Evolutionary conservation across 306 rosid genomes (phyloP), one percentile per base, ranked within the genome.

Genomic region (Cyamopsis tetragonoloba): DNA sequence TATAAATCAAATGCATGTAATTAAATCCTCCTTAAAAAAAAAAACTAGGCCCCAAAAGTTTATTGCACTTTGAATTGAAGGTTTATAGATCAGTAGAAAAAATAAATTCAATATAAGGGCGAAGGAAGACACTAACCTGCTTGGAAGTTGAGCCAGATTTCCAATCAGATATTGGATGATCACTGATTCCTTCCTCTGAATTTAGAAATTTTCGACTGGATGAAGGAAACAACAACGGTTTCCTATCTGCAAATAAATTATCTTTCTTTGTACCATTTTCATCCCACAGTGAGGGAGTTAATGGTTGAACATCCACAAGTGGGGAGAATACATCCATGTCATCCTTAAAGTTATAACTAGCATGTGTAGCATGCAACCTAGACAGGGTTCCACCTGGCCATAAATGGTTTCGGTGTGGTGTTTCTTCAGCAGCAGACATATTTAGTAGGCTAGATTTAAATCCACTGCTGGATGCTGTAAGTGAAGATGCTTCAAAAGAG

Each of bases 291-390:
- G 97, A 68, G 48, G 96, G 92, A 38, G 96, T 88, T 73, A 95
- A 82, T 47, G 97, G 99, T 47, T 87, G 92, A 78, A 95, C 97
- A 84, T 95, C 99, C 82, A 95, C 99, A 30, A 95, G 78, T 49
- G 99, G 99, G 78, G 99, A 95, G 80, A 95, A 95, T 28, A 95
- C 96, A 74, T 90, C 99, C 97, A 95, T 90, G 72, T 95, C 99
- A 83, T 95, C 99, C 84, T 91, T 90, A 63, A 88, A 85, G 87
- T 88, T 86, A 74, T 83, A 88, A 79, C 82, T 87, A 56, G 84
- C 53, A 68, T 84, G 95, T 43, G 99, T 87, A 79, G 97, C 85
- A 70, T 91, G 87, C 77, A 95, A 79, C 57, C 93, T 91, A 15
- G 91, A 31, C 70, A 90, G 81, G 32, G 74, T 37, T 77, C 92